A percentile compares a stretch with the other conserved stretches of the same genome.
These are phyloP conservation scores for Vitis amurensis DNA, from an alignment of 164 flowering plant species.

Conservation along the genomic window DNA sequence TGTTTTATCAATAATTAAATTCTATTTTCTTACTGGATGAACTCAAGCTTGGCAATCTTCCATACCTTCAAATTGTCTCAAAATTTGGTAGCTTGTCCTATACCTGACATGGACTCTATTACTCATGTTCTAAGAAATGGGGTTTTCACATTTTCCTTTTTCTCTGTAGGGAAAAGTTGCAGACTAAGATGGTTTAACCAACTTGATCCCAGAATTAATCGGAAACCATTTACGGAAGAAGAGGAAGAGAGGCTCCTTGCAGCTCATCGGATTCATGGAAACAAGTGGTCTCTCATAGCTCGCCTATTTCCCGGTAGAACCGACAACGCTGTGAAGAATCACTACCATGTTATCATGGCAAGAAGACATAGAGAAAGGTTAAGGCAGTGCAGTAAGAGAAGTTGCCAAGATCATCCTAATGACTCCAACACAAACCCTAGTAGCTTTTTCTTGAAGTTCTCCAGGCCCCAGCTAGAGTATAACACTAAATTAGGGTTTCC, in stretches of 20 bases:
- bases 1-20: background rate
- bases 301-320: slow-evolving; percentile 35
- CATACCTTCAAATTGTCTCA: background rate
- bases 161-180: slow-evolving; percentile 33
- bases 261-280: slow-evolving; percentile 30
- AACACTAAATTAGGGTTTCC: background rate
- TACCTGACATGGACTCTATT: background rate
- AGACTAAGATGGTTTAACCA: slow-evolving; percentile 48
- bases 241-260: slow-evolving; percentile 31
- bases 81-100: too few species aligned
- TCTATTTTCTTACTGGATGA: background rate
- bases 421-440: background rate
- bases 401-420: background rate
- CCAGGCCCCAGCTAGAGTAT: background rate
- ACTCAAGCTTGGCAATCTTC: background rate
- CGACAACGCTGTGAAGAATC: slow-evolving; percentile 43
- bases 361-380: slow-evolving; percentile 20
- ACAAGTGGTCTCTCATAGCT: slow-evolving; percentile 39
- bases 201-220: slow-evolving; percentile 37
- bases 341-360: slow-evolving; percentile 37
- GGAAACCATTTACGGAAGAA: slow-evolving; percentile 31
- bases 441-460: background rate
- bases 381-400: background rate
- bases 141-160: background rate
- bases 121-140: slow-evolving; percentile 1